These are phyloP conservation scores for Fusarium odoratissimum DNA, from an alignment of 2,329 filamentous ascomycete genomes.

Conservation along the genomic window DNA sequence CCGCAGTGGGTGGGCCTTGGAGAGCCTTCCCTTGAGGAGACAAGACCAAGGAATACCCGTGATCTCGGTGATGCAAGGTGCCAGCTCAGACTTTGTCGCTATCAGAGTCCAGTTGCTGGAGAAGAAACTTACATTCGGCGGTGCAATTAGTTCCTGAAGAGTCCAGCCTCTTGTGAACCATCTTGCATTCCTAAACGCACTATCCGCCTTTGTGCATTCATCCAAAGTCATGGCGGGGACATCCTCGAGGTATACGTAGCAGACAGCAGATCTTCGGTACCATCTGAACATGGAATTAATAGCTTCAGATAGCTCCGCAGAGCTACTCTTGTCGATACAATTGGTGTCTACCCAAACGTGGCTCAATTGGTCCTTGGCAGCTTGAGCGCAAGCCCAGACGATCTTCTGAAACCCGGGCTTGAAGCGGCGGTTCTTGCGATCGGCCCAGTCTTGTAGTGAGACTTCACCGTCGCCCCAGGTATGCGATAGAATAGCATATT, in stretches of 20 bases:
- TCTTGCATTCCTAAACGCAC: not conserved
- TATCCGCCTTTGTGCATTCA: not conserved
- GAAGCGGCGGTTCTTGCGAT: not conserved
- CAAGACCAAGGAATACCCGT: not conserved
- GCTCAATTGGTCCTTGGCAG: not conserved
- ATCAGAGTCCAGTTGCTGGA: not conserved
- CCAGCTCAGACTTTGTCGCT: fast-evolving
- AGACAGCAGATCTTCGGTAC: not conserved
- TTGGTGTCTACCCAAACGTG: not conserved
- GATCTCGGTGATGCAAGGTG: not conserved
- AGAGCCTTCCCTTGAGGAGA: not conserved
- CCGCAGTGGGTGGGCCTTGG: not conserved
- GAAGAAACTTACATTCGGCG: fast-evolving
- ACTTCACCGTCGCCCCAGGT: not conserved
- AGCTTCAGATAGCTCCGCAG: not conserved
- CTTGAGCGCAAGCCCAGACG: not conserved
- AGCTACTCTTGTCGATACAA: not conserved
- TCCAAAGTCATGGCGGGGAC: not conserved
- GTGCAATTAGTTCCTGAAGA: not conserved
- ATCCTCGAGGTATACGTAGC: not conserved
- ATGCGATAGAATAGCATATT: not conserved
- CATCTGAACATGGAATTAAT: not conserved
- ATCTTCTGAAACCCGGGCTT: not conserved
- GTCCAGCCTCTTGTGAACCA: not conserved
- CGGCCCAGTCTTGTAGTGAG: not conserved